phyloP scores from a whole-genome alignment of 2,329 filamentous ascomycete species.

The Lojkania enalia region DNA sequence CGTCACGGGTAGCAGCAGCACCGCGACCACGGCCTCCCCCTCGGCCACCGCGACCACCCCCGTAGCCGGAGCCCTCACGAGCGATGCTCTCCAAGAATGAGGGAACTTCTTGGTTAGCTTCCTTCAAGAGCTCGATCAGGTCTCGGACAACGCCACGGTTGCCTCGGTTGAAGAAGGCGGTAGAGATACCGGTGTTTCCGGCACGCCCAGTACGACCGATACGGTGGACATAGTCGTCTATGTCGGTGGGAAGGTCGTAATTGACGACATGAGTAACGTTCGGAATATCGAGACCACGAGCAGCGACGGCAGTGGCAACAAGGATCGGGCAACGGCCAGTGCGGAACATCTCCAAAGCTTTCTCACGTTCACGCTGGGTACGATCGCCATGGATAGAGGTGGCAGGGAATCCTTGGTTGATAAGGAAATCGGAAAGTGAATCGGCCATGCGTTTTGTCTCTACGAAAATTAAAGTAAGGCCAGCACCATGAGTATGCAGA shows the following conservation, averaged over 20 bases:
- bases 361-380: constrained; percentile 98
- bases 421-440: constrained; percentile 94
- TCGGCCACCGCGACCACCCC: constrained; percentile 61
- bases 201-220: constrained; percentile 99
- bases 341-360: constrained; percentile 96
- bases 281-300: constrained; percentile 84
- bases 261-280: constrained; percentile 98
- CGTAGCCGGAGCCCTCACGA: constrained; percentile 81
- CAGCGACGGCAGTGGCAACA: constrained; percentile 95
- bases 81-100: constrained; percentile 95
- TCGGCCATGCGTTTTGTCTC: constrained; percentile 99
- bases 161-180: constrained; percentile 99
- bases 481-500: constrained; percentile 87
- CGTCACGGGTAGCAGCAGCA: constrained; percentile 75
- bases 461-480: constrained; percentile 95
- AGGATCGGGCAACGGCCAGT: constrained; percentile 94
- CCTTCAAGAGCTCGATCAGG: constrained; percentile 95
- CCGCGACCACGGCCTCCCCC: constrained; percentile 73
- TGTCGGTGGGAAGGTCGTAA: constrained; percentile 98
- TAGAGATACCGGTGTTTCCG: constrained; percentile 97
- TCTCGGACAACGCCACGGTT: constrained; percentile 98
- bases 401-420: constrained; percentile 97
- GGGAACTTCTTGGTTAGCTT: constrained; percentile 96
- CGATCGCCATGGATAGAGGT: constrained; percentile 99
- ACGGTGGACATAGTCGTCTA: constrained; percentile 98